Conservation (phyloP, 441 rosid species). For the Raphanus hybrid region DNA sequence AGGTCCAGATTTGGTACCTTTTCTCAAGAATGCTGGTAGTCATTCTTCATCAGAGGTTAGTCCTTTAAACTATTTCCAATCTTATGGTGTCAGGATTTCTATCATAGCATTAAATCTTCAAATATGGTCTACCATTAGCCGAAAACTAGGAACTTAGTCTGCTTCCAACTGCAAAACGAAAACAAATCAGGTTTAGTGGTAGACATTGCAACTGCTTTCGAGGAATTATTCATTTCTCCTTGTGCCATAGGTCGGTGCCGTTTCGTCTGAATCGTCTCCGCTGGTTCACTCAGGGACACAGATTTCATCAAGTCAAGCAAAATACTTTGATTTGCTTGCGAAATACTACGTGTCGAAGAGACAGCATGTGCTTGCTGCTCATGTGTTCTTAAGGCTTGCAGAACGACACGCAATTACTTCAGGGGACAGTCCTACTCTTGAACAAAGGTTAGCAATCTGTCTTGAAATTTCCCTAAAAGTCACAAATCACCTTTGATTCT, state of each 20-base stretch:
- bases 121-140: conserved; percentile 17
- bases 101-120: conserved; percentile 1
- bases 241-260: conserved; percentile 48
- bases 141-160: conserved; percentile 21
- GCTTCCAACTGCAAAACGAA: conserved; percentile 21
- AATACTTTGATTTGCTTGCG: conserved; percentile 87
- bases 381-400: conserved; percentile 87
- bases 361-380: conserved; percentile 96
- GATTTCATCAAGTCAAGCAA: conserved; percentile 66
- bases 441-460: conserved; percentile 64
- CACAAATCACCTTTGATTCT: neutral
- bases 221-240: conserved; percentile 26
- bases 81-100: conserved; percentile 7
- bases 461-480: neutral
- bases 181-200: conserved; percentile 23
- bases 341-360: conserved; percentile 90
- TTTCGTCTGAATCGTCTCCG: conserved; percentile 55
- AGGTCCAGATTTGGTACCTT: conserved; percentile 96
- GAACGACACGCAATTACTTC: conserved; percentile 77
- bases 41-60: conserved; percentile 70
- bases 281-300: conserved; percentile 61
- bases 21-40: conserved; percentile 81
- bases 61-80: conserved; percentile 23
- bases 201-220: conserved; percentile 23
- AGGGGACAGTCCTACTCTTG: conserved; percentile 72